Base-by-base conservation (phyloP, 1,139 yeast species). In the Hemisphaericaspora xylanilytica region DNA sequence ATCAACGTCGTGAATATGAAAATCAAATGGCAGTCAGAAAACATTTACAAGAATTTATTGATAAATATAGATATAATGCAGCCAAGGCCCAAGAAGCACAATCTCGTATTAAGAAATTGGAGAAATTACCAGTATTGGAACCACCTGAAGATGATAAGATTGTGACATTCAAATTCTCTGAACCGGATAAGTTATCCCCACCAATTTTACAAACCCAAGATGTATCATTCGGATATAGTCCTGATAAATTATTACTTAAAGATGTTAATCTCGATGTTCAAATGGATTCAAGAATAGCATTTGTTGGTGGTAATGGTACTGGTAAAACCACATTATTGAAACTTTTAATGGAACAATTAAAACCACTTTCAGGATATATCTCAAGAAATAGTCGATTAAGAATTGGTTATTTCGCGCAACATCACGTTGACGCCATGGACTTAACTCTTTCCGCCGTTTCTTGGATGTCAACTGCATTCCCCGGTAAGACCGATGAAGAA, bases 281-380 rank as follows among this genome's bases (percentile, higher is more conserved):
- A 62, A 74, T 92, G 85, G 88, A 89, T 53, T 89, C 97, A 3
- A 79, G 98, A 63, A 85, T 92, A 51, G 98, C 97, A 1, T 74
- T 92, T 49, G 96, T 92, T 42, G 99, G 99, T 75, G 97, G 97
- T 49, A 92, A 92, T 62, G 99, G 99, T 70, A 88, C 97, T 56
- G 98, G 98, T 85, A 92, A 92, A 65, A 90, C 98, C 10, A 92
- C 98, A 2, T 70, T 92, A 48, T 74, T 92, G 56, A 92, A 90
- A 61, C 70, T 92, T 39, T 70, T 92, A 51, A 82, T 90, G 78
- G 96, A 87, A 46, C 78, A 74, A 50, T 66, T 85, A 40, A 65
- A 70, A 16, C 97, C 98, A 3, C 54, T 80, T 32, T 69, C 67
- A 9, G 99, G 99, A 42, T 71, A 75, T 43, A 85, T 90, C 13